Percentiles rank a stretch among this genome's conserved stretches.
phyloP scores from a whole-genome alignment of 2,329 filamentous ascomycete genomes.

The Trichoderma arundinaceum region DNA sequence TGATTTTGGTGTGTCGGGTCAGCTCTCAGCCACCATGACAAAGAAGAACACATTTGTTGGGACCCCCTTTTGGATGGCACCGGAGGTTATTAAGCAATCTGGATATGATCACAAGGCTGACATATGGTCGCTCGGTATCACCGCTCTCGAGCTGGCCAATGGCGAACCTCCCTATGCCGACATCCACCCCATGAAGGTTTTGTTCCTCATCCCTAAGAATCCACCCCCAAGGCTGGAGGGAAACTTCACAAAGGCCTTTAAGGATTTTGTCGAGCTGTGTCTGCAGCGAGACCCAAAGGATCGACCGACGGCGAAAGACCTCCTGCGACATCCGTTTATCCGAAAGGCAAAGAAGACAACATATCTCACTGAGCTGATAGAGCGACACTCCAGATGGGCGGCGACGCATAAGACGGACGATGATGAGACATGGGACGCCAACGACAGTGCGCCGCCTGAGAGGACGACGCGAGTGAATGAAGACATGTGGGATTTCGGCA shows the following conservation, averaged over 20 bases:
- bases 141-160: slow-evolving; percentile 86
- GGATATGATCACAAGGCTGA: slow-evolving; percentile 98
- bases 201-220: slow-evolving; percentile 96
- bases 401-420: slow-evolving; percentile 76
- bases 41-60: slow-evolving; percentile 99
- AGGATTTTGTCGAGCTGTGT: slow-evolving; percentile 83
- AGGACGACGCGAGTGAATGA: slow-evolving; percentile 67
- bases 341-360: slow-evolving; percentile 91
- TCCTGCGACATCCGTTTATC: slow-evolving; percentile 90
- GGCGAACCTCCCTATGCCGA: slow-evolving; percentile 95
- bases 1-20: slow-evolving; percentile 95
- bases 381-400: slow-evolving; percentile 86
- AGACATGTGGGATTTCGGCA: slow-evolving; percentile 98
- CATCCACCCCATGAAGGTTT: slow-evolving; percentile 97
- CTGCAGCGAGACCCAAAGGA: slow-evolving; percentile 88
- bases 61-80: slow-evolving; percentile 99
- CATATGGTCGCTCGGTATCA: slow-evolving; percentile 96
- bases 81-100: slow-evolving; percentile 97
- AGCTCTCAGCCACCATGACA: slow-evolving; percentile 96
- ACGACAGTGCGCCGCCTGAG: slow-evolving; percentile 58
- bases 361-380: slow-evolving; percentile 95
- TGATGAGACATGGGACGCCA: slow-evolving; percentile 64
- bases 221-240: slow-evolving; percentile 80
- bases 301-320: slow-evolving; percentile 81
- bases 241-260: slow-evolving; percentile 81